Base-by-base conservation (phyloP, 495 filamentous ascomycete genomes). In the Aspergillus saccharolyticus region DNA sequence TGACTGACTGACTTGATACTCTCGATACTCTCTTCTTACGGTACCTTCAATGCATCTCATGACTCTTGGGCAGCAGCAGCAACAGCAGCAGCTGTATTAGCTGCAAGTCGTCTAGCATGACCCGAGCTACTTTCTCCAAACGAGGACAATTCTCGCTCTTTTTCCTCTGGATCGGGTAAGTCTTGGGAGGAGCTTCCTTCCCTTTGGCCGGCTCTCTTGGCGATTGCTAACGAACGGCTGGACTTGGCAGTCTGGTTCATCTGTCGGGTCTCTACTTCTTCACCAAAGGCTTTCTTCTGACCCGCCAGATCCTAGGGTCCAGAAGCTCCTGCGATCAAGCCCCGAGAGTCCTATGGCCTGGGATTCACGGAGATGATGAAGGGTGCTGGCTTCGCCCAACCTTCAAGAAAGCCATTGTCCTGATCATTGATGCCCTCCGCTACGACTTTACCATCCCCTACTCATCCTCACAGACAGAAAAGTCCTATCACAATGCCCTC, bases 361-460 rank as follows among this genome's bases (percentile, higher is more conserved):
- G 19, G 18, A 22, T 16, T 28, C 25, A 48, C 63, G 20, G 18
- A 24, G 28, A 49, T 57, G 78, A 80, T 17, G 75, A 78, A 33
- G 93, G 92, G 50, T 97, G 93, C 77, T 97, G 93, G 93, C 89
- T 96, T 68, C 89, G 90, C 14, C 91, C 87, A 72, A 88, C 81
- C n/a, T 97, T 97, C 66, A 79, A 92, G 58, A 91, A 90, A 66
- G 93, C 92, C 4, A 84, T 97, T 44, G 78, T 97, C 19, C 80
- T 97, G 43, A 79, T 97, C 30, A 87, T 97, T 48, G 93, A 97
- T 71, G 93, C 93, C 42, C 78, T 97, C 54, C 86, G 93, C 51
- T 96, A 96, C 72, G 93, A 97, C 68, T 97, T 97, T 65, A 94
- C 93, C 0, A 81, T 96, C 17, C 94, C 94, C 3, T 85, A 86